These are phyloP conservation scores for Vigna angularis DNA, from an alignment of 306 rosid species.

Conservation along the genomic window DNA sequence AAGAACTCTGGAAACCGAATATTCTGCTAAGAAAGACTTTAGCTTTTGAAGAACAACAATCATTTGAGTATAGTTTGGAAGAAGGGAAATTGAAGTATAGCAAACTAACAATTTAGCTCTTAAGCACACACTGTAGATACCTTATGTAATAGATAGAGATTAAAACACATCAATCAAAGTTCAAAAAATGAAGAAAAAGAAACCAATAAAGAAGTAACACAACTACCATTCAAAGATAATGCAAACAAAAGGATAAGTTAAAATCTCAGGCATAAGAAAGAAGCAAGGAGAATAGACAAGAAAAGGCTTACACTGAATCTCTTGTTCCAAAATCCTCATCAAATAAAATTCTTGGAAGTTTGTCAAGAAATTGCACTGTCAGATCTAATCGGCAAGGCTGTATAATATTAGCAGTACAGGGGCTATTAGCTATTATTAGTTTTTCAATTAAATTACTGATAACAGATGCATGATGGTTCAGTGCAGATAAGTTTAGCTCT, in stretches of 20 bases:
- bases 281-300: neutral
- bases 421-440: conserved; percentile 20
- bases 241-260: conserved; percentile 14
- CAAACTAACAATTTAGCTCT: neutral
- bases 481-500: neutral
- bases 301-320: conserved; percentile 70
- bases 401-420: neutral
- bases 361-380: conserved; percentile 63
- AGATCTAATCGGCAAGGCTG: conserved; percentile 69
- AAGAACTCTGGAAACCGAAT: conserved; percentile 31
- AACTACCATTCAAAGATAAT: neutral
- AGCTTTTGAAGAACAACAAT: conserved; percentile 31
- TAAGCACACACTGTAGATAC: neutral
- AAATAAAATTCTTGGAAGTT: conserved; percentile 69
- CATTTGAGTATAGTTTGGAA: conserved; percentile 19
- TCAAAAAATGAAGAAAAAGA: neutral
- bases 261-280: neutral
- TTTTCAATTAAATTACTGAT: neutral
- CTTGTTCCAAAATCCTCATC: conserved; percentile 68
- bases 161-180: conserved; percentile 9
- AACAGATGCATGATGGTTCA: conserved; percentile 18
- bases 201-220: conserved; percentile 1
- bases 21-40: conserved; percentile 17
- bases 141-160: conserved; percentile 11
- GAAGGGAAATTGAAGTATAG: conserved; percentile 10